Conservation (phyloP, 202 grass and related monocot genomes). For the Dendrocalamus latiflorus region DNA sequence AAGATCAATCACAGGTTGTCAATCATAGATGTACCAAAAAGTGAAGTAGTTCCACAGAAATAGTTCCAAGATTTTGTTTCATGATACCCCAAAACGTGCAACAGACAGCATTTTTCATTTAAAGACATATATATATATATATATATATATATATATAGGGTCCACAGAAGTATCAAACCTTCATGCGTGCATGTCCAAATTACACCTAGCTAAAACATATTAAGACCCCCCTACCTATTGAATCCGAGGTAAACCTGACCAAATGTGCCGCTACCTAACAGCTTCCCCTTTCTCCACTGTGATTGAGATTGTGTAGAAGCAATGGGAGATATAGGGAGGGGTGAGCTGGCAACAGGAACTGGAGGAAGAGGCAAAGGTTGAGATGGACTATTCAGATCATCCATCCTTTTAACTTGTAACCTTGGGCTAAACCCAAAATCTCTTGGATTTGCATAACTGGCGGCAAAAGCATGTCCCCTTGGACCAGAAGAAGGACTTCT, state of each 20-base stretch:
- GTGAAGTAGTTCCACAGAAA: conserved; percentile 23
- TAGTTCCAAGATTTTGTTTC: background rate
- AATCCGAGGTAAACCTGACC: conserved; percentile 96
- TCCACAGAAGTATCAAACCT: conserved; percentile 2
- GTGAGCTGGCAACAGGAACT: conserved; percentile 25
- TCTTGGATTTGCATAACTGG: conserved; percentile 40
- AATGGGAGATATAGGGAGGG: conserved; percentile 22
- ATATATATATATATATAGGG: background rate
- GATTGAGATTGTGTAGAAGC: conserved; percentile 47
- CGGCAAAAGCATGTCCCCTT: conserved; percentile 31
- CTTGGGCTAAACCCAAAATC: conserved; percentile 41
- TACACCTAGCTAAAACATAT: background rate
- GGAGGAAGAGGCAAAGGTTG: conserved; percentile 88
- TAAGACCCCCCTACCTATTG: conserved; percentile 44
- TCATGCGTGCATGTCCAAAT: background rate
- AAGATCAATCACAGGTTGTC: conserved; percentile 46
- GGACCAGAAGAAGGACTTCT: conserved; percentile 46
- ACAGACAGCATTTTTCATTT: background rate
- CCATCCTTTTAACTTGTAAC: conserved; percentile 30
- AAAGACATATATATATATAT: background rate
- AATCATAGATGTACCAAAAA: conserved; percentile 41
- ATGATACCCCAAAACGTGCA: conserved; percentile 1
- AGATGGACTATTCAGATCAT: conserved; percentile 32
- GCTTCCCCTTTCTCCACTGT: conserved; percentile 85
- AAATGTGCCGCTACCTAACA: conserved; percentile 90